These are phyloP conservation scores for Wickerhamia fluorescens DNA, from an alignment of 805 yeast species.

Conservation along the genomic window DNA sequence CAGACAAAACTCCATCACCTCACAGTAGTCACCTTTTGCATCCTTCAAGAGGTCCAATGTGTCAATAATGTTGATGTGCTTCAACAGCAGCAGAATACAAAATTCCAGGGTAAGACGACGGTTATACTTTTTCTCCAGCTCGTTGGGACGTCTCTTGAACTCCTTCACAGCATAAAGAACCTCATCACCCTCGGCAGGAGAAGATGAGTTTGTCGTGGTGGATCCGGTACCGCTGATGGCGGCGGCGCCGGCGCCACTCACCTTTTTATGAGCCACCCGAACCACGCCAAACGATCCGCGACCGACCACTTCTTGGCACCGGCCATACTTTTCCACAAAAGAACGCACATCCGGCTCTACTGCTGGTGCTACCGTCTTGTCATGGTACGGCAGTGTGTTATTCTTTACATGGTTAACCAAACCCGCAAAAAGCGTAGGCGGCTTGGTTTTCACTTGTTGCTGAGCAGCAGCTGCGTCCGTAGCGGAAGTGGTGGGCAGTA, in stretches of 20 bases:
- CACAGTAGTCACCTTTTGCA: conserved; percentile 76
- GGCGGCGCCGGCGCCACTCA: conserved; percentile 3
- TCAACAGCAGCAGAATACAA: conserved; percentile 71
- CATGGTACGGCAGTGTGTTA: conserved; percentile 12
- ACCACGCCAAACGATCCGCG: conserved; percentile 94
- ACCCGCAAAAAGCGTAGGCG: conserved; percentile 68
- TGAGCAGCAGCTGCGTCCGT: not conserved
- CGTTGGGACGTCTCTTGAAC: conserved; percentile 57
- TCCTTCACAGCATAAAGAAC: conserved; percentile 80
- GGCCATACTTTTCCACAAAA: conserved; percentile 84
- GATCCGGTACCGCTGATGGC: conserved; percentile 4
- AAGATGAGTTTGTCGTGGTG: conserved; percentile 1
- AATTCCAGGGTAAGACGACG: conserved; percentile 75
- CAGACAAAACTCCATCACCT: conserved; percentile 78
- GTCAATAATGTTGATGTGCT: conserved; percentile 69
- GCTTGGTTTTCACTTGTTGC: conserved; percentile 22
- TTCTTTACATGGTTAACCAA: conserved; percentile 52
- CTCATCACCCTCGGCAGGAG: conserved; percentile 24
- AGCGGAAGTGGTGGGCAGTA: not conserved
- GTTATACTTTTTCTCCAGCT: conserved; percentile 59
- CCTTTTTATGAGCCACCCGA: conserved; percentile 72
- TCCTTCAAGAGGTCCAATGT: conserved; percentile 74
- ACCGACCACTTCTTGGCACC: conserved; percentile 92
- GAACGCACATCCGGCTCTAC: conserved; percentile 28
- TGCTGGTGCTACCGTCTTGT: conserved; percentile 1